Evolutionary conservation across 2,329 filamentous ascomycete genomes (phyloP), one percentile per base, ranked within the genome.

Genomic region (Fusarium burgessii): DNA sequence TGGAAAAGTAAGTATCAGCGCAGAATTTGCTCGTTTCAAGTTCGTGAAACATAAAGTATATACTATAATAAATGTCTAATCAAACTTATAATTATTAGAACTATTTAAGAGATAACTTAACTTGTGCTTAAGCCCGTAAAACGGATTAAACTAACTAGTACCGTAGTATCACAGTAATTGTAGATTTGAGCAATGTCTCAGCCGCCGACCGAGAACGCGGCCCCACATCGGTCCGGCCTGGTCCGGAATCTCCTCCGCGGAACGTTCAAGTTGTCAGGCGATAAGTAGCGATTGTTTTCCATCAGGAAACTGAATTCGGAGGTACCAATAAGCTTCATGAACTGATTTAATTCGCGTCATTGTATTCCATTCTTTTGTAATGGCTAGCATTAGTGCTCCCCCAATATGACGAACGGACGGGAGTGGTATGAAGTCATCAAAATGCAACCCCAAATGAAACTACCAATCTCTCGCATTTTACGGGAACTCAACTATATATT

Each of bases 391-490:
- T 43, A 9, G 47, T 38, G 25, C 32, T 50, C 42, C 33, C 20
- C 14, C 11, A 18, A 40, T 7, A 65, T 65, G 58, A 62, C 62
- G 58, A 50, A 45, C 36, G 49, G 20, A 56, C 23, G 23, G 7
- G 43, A 47, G 27, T 27, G 33, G 23, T 47, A 66, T 66, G 58
- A 66, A 63, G 51, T 58, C 58, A 66, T 66, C 50, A 9, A 18
- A 17, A 18, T 45, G 36, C 43, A 40, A 42, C 12, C 12, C 15
- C 15, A 45, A 51, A 20, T 17, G 10, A 9, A 11, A 11, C 6
- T 41, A 29, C 14, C 32, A 7, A 20, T 23, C 32, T 62, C 43
- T 40, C 14, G 45, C 23, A 15, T 25, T 50, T 47, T 23, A n/a
- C 32, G 32, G 14, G 7, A 18, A 12, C 32, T 41, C 14, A 33